Evolutionary conservation across 768 basidiomycete genomes (phyloP).

Genomic region (Hemileccinum impolitum): DNA sequence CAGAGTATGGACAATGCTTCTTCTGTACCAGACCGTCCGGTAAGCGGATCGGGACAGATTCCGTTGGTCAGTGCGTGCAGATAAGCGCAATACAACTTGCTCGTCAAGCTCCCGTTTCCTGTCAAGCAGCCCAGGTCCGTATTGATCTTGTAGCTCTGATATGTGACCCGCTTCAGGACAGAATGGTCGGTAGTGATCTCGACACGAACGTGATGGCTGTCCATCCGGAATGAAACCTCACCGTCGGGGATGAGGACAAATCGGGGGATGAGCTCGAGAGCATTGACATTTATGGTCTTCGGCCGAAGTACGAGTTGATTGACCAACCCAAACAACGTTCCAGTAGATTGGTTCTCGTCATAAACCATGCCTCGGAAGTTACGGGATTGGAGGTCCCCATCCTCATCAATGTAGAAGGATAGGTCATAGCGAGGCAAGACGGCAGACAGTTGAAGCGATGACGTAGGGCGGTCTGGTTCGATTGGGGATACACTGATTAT

Average conservation of each 20-base stretch:
- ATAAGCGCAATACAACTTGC: conserved; percentile 36
- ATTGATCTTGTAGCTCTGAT: conserved; percentile 30
- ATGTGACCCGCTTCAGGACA: conserved; percentile 7
- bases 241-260: conserved; percentile 40
- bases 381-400: conserved; percentile 34
- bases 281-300: neutral
- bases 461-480: neutral
- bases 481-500: conserved; percentile 8
- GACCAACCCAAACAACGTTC: conserved; percentile 41
- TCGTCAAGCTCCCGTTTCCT: conserved; percentile 22
- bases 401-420: conserved; percentile 34
- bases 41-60: conserved; percentile 41
- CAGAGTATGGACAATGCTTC: conserved; percentile 38
- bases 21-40: conserved; percentile 39
- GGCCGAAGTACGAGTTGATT: conserved; percentile 38
- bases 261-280: neutral
- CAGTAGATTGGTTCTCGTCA: conserved; percentile 36
- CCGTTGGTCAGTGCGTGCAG: conserved; percentile 43
- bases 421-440: conserved; percentile 38
- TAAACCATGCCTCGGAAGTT: conserved; percentile 40
- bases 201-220: conserved; percentile 12
- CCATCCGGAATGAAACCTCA: neutral
- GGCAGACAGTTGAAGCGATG: conserved; percentile 19
- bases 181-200: neutral
- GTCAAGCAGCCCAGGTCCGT: conserved; percentile 26